Base-by-base conservation (phyloP, 2,329 filamentous ascomycete genomes). In the Penicillium fuscoglaucum region DNA sequence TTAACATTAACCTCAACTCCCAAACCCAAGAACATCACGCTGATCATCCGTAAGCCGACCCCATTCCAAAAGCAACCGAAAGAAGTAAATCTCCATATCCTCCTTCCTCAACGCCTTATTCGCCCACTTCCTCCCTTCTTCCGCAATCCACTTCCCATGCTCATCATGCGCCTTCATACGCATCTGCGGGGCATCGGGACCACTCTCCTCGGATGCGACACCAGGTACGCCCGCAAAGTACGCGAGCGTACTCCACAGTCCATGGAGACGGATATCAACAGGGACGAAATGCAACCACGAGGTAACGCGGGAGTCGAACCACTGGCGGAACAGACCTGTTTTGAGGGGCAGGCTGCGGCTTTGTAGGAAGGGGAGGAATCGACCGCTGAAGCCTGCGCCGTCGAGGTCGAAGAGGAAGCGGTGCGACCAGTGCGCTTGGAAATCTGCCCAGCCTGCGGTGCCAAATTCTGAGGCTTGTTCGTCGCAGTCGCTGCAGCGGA, bases 221-320 rank as follows among this genome's bases (percentile, higher is more conserved):
- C 70, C 67, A 17, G 60, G 40, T 10, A 76, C 79, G 0, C 88
- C 89, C 5, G 82, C 78, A 68, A 95, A 93, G 74, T 91, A 95
- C 0, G 88, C 84, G 54, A 93, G 74, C 0, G 87, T 90, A 61
- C 85, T 86, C 78, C 90, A 91, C 41, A 95, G 76, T 1, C 84
- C 89, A 60, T 92, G 89, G 21, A 90, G 85, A 3, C 90, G 83
- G 1, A 88, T 65, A 70, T 95, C 90, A 17, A 93, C 76, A 9
- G 91, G 91, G 1, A 93, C 87, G 66, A 91, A 95, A 71, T 96
- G 90, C 45, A 87, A 78, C 90, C 90, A 96, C 0, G 90, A 84
- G 58, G 82, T 83, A 17, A 95, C 75, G 6, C 91, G 84, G 50
- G 87, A 86, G 58, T 90, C 88, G 73, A 88, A 90, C 91, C 91